Conservation (phyloP, 2,329 filamentous ascomycete species). For the Capronia americana region DNA sequence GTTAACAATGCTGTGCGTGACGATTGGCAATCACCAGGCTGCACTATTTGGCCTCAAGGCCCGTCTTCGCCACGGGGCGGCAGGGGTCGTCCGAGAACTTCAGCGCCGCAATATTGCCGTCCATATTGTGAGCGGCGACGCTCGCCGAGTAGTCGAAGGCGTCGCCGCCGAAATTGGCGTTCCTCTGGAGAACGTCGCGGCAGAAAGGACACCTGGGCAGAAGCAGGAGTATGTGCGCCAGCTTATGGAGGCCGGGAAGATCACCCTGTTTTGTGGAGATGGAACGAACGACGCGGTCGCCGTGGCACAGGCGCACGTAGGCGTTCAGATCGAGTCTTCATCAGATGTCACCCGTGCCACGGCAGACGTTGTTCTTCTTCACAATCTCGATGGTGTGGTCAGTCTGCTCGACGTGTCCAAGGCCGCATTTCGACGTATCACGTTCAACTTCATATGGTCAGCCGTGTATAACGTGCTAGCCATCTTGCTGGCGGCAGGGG, state of each 20-base stretch:
- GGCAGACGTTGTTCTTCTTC: slow-evolving; percentile 72
- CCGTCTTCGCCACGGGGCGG: slow-evolving; percentile 57
- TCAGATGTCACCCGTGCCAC: slow-evolving; percentile 71
- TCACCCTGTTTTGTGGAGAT: slow-evolving; percentile 75
- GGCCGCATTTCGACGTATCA: slow-evolving; percentile 56
- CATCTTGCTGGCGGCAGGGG: slow-evolving; percentile 69
- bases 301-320: slow-evolving; percentile 72
- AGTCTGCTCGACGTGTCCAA: slow-evolving; percentile 62
- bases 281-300: slow-evolving; percentile 80
- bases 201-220: slow-evolving; percentile 58
- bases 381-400: slow-evolving; percentile 64
- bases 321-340: slow-evolving; percentile 69
- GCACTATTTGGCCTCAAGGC: slow-evolving; percentile 61
- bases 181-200: slow-evolving; percentile 49
- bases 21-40: slow-evolving; percentile 51
- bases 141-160: slow-evolving; percentile 54
- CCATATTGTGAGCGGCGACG: slow-evolving; percentile 65
- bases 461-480: slow-evolving; percentile 73
- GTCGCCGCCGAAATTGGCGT: slow-evolving; percentile 55
- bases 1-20: slow-evolving; percentile 64
- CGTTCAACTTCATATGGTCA: slow-evolving; percentile 74
- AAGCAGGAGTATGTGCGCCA: slow-evolving; percentile 61
- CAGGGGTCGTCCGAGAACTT: slow-evolving; percentile 59
- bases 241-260: slow-evolving; percentile 40
- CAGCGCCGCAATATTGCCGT: slow-evolving; percentile 55